These are phyloP conservation scores for Suillus discolor DNA, from an alignment of 768 basidiomycete genomes.

Conservation along the genomic window DNA sequence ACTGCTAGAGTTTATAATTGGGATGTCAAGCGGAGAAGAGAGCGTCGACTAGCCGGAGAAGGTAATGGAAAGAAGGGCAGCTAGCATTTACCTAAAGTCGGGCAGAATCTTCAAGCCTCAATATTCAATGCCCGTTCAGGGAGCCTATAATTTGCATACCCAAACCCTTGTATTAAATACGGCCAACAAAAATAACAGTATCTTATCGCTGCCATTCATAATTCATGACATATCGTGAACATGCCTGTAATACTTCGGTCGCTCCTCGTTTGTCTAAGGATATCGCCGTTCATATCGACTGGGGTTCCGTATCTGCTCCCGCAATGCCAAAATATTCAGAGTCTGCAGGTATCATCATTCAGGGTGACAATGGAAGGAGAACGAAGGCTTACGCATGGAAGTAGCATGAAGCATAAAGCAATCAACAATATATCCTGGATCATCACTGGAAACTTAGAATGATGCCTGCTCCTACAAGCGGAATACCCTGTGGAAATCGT, in stretches of 20 bases:
- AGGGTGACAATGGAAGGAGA: neutral
- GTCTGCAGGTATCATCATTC: conserved; percentile 31
- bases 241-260: neutral
- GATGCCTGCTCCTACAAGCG: no score
- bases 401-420: no score
- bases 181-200: neutral
- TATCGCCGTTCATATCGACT: conserved; percentile 42
- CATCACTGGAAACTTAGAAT: no score
- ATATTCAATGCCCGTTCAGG: no score
- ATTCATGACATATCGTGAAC: neutral
- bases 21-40: conserved; percentile 85
- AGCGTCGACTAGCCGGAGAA: conserved; percentile 47
- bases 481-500: no score
- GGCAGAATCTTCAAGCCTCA: no score
- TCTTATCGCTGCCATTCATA: neutral
- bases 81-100: neutral
- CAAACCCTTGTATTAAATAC: neutral
- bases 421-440: no score
- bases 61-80: conserved; percentile 13
- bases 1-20: conserved; percentile 96
- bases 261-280: neutral
- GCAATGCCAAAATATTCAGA: conserved; percentile 46
- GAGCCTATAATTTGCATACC: no score
- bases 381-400: conserved; percentile 33
- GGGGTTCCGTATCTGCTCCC: conserved; percentile 49